Conservation (phyloP, 2,329 filamentous ascomycete genomes). For the Fusarium continuum region DNA sequence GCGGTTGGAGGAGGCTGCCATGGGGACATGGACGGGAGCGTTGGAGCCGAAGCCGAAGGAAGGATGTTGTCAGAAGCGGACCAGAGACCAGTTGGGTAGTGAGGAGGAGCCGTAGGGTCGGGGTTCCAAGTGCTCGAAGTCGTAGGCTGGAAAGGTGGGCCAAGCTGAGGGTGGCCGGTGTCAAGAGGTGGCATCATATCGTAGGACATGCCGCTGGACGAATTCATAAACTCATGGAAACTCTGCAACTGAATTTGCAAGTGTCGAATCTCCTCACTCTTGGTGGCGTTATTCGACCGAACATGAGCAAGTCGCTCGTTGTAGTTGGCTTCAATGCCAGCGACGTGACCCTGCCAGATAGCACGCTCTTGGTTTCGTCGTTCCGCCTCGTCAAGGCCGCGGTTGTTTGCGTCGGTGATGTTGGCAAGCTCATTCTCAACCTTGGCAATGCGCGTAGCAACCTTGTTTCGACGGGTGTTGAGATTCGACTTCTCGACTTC, state of each 20-base stretch:
- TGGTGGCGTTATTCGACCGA: conserved; percentile 44
- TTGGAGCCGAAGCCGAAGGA: conserved; percentile 44
- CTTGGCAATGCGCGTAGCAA: conserved; percentile 75
- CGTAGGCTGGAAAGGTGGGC: conserved; percentile 39
- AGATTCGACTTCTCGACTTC: conserved; percentile 71
- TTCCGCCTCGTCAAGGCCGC: conserved; percentile 71
- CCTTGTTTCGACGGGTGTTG: conserved; percentile 76
- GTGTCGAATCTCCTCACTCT: conserved; percentile 45
- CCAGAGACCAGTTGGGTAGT: conserved; percentile 52
- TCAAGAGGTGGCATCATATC: conserved; percentile 42
- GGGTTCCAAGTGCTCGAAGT: conserved; percentile 48
- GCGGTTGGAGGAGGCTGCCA: conserved; percentile 53
- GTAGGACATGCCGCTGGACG: conserved; percentile 46
- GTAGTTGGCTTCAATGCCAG: conserved; percentile 57
- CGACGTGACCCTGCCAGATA: conserved; percentile 57
- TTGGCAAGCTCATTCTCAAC: conserved; percentile 77
- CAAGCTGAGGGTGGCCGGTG: conserved; percentile 39
- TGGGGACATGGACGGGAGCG: conserved; percentile 46
- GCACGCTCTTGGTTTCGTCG: conserved; percentile 62
- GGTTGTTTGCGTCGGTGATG: conserved; percentile 73
- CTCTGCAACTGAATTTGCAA: conserved; percentile 47
- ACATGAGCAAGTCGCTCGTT: conserved; percentile 55
- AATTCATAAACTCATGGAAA: conserved; percentile 48
- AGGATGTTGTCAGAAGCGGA: conserved; percentile 47
- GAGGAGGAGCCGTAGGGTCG: conserved; percentile 47